These are phyloP conservation scores for Fusarium dimerum DNA, from an alignment of 2,329 filamentous ascomycete species.

Conservation along the genomic window DNA sequence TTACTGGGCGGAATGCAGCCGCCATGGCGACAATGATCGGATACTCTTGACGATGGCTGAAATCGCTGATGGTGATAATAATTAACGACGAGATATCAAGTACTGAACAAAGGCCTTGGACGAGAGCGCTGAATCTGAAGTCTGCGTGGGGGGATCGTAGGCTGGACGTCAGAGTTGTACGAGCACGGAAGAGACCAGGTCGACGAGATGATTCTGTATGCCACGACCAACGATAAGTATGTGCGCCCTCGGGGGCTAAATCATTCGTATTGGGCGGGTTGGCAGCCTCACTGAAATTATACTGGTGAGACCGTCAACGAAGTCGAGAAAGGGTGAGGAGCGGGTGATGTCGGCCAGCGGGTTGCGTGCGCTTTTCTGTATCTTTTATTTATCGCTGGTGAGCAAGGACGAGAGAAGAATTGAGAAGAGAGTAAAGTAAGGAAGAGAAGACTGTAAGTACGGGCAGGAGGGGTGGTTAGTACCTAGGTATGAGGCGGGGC, in stretches of 20 bases:
- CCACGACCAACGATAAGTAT: too few relatives aligned
- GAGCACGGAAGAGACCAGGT: constrained; percentile 15
- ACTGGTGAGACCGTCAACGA: constrained; percentile 26
- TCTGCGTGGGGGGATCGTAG: too few relatives aligned
- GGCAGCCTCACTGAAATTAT: constrained; percentile 26
- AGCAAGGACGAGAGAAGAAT: too few relatives aligned
- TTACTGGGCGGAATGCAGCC: constrained; percentile 51
- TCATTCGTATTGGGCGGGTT: constrained; percentile 16
- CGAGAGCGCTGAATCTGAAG: constrained; percentile 8
- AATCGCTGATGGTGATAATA: constrained; percentile 8
- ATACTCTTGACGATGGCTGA: constrained; percentile 4
- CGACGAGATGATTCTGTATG: constrained; percentile 19
- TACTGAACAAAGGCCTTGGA: constrained; percentile 13
- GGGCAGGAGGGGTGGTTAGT: too few relatives aligned
- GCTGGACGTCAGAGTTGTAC: constrained; percentile 25
- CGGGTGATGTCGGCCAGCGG: constrained; percentile 26
- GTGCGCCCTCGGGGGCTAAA: constrained; percentile 16
- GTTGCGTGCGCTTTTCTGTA: too few relatives aligned
- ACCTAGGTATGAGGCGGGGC: constrained; percentile 1
- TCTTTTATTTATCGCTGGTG: too few relatives aligned
- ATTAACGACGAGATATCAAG: constrained; percentile 8
- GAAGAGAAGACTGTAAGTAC: too few relatives aligned
- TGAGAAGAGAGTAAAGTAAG: too few relatives aligned
- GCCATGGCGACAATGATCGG: constrained; percentile 42
- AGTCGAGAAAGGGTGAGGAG: constrained; percentile 17